Evolutionary conservation across 1,284 basidiomycete genomes (phyloP).

Genomic region (Cutaneotrichosporon curvatum): DNA sequence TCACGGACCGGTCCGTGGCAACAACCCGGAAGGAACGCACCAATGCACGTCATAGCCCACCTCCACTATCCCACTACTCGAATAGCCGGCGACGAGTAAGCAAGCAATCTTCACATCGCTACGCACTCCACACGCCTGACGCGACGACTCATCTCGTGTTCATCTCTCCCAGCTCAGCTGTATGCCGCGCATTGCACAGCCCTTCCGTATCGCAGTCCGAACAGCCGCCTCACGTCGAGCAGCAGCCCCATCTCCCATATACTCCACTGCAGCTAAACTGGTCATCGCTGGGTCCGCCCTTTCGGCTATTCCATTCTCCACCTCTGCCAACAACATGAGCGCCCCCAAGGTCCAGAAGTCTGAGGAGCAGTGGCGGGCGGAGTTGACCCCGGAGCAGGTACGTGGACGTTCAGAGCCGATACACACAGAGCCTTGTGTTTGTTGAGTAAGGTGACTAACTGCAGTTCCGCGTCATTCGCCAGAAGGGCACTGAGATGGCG

Average conservation of each 20-base stretch:
- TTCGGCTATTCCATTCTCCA: constrained; percentile 8
- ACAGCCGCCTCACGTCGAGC: too few relatives aligned
- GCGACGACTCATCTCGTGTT: too few relatives aligned
- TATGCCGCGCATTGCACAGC: not conserved
- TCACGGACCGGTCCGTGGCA: too few relatives aligned
- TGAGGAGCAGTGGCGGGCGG: constrained; percentile 77
- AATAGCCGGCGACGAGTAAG: too few relatives aligned
- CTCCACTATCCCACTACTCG: too few relatives aligned
- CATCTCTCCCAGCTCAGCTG: not conserved
- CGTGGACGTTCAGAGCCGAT: constrained; percentile 21
- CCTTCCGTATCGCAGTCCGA: too few relatives aligned
- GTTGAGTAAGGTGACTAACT: too few relatives aligned
- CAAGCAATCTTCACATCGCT: too few relatives aligned
- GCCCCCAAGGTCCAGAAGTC: constrained; percentile 52
- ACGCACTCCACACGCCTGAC: too few relatives aligned
- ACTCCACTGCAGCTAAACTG: not conserved
- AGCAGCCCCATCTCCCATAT: not conserved
- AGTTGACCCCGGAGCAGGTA: constrained; percentile 76
- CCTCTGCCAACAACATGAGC: constrained; percentile 13
- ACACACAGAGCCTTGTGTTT: too few relatives aligned
- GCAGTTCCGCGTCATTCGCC: constrained; percentile 75
- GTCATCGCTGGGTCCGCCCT: not conserved
- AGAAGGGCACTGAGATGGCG: constrained; percentile 78
- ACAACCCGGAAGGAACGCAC: too few relatives aligned
- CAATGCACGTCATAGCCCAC: too few relatives aligned